Evolutionary conservation across 768 basidiomycete genomes (phyloP), one percentile per base, ranked within the genome.

Genomic region (Lentinus tigrinus): DNA sequence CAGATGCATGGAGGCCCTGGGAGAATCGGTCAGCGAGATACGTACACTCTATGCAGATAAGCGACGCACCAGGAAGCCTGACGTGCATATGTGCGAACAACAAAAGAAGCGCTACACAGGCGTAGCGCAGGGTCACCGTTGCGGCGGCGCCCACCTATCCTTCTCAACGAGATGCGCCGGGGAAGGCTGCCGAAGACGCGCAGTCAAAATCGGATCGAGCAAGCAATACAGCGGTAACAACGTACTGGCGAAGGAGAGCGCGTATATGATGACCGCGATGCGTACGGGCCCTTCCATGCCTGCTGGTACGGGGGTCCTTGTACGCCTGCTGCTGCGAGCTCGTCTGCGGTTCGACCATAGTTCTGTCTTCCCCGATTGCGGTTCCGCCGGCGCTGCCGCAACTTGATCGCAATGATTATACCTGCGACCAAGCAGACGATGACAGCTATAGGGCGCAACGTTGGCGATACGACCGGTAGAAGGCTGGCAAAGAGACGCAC

Each of bases 401-500:
- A 43, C 47, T 56, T 62, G 24, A 62, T 36, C 47, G 50, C 10
- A n/a, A 62, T 1, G 23, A 62, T 54, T 0, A 58, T 38, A 11
- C 14, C 58, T 1, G 47, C 56, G 9, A 62, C 61, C 2, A 38
- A 17, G 43, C 51, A 17, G 39, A 64, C 31, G 26, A 66, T 16
- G n/a, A 62, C 53, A 14, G 58, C 57, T 64, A n/a, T 14, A 34
- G 17, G 50, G 36, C 44, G 26, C 36, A 24, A 7, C 4, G 38
- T 24, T 14, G 37, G 21, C 17, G 23, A 47, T 23, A 14, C 34
- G 19, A 19, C 6, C 1, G 26, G 47, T 11, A 48, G 19, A 31
- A 21, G 36, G 31, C 17, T 8, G 31, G 26, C 9, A 21, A 13
- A 26, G 14, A 31, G 42, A 58, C 67, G 21, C 44, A 72, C 71